Evolutionary conservation across 1,139 yeast genomes (phyloP), one percentile per base, ranked within the genome.

Genomic region (Candida buenavistaensis): DNA sequence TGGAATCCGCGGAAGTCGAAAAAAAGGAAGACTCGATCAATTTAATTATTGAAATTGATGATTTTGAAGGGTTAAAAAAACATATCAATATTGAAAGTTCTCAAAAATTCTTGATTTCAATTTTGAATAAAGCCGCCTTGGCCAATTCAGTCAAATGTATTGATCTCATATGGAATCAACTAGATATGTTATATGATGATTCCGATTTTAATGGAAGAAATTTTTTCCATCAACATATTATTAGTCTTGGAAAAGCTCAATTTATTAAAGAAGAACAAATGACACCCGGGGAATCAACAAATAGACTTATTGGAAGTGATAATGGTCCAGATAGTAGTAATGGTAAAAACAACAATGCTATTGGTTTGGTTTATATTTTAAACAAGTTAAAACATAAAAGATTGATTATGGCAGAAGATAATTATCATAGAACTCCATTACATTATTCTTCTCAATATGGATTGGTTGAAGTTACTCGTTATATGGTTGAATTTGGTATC

Each of bases 401-500:
- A 32, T 70, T 82, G 40, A 64, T 89, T 29, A 61, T 80, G 35
- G 80, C 82, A 28, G 73, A 74, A 31, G 98, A 92, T 55, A 80
- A 78, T 42, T 86, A 88, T 52, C 70, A 70, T 39, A 74, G 97
- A 44, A 84, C 96, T 1, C 96, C 97, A 0, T 65, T 92, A 38
- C 97, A 92, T 60, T 90, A 90, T 57, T 80, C 96, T 11, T 82
- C 95, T 2, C 95, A 87, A 51, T 88, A 82, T 55, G 97, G 97
- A 0, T 68, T 90, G 38, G 78, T 76, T 41, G 77, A 75, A 34
- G 78, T 82, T 27, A 70, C 88, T 2, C 64, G 63, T 15, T 66
- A 79, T 8, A 67, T 90, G 23, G 59, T 89, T 16, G 67, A 69
- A 23, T 75, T 68, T 50, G 49, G 63, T 26, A 33, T 42, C 13